A percentile compares a stretch with the other conserved stretches of the same genome.
These are phyloP conservation scores for Rhodamnia argentea DNA, from an alignment of 345 rosid genomes.

Conservation along the genomic window DNA sequence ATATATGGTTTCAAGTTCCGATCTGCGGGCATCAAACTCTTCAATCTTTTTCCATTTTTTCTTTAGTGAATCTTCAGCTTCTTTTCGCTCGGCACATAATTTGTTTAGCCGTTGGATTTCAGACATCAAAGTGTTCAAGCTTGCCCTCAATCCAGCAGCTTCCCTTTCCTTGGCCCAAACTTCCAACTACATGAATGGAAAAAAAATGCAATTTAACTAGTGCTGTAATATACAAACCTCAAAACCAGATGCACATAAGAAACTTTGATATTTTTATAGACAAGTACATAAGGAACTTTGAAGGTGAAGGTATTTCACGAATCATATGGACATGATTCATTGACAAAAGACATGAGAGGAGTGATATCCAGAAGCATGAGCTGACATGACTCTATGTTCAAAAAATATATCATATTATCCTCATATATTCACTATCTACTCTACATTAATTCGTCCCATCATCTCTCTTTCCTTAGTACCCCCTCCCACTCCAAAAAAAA, in stretches of 20 bases:
- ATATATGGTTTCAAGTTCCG: conserved; percentile 82
- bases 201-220: neutral
- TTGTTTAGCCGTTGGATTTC: conserved; percentile 73
- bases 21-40: conserved; percentile 86
- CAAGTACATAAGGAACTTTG: neutral
- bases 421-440: neutral
- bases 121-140: conserved; percentile 70
- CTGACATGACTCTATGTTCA: neutral
- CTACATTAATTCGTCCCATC: neutral
- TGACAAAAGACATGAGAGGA: neutral
- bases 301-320: neutral
- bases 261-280: neutral
- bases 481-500: neutral
- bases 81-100: conserved; percentile 86
- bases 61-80: conserved; percentile 77
- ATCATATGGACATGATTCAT: neutral
- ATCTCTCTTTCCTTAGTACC: neutral
- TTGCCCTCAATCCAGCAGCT: conserved; percentile 75
- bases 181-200: conserved; percentile 49
- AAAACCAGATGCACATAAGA: neutral
- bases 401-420: neutral
- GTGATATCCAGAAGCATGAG: neutral
- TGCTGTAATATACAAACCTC: neutral
- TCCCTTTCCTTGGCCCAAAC: conserved; percentile 96
- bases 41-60: conserved; percentile 97